These are phyloP conservation scores for Colletotrichum aenigma DNA, from an alignment of 2,329 filamentous ascomycete species.

Conservation along the genomic window DNA sequence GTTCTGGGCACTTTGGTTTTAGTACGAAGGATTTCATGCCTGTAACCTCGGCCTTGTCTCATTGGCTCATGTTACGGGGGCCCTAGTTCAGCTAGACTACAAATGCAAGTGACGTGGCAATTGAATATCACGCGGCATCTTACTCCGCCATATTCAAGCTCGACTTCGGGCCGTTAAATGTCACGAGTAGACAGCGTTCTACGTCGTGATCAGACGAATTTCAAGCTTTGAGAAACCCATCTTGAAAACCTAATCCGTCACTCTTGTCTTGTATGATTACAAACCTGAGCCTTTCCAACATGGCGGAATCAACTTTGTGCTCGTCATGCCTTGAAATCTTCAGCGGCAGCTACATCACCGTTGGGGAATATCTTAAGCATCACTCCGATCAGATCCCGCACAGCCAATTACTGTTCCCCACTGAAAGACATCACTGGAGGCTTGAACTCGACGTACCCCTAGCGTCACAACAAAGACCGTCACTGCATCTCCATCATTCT, in stretches of 20 bases:
- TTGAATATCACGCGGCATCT: not conserved
- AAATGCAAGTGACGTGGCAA: not conserved
- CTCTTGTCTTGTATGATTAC: accelerated
- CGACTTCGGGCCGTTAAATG: not conserved
- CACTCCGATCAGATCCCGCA: not conserved
- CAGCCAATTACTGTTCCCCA: not conserved
- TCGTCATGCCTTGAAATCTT: not conserved
- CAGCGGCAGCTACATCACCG: not conserved
- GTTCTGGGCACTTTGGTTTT: not conserved
- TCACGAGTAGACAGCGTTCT: not conserved
- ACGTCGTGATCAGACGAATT: not conserved
- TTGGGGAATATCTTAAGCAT: not conserved
- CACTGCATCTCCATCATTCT: not conserved
- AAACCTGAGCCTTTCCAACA: not conserved
- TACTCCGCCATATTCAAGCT: not conserved
- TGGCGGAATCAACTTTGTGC: not conserved
- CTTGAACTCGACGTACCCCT: not conserved
- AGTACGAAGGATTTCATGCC: not conserved
- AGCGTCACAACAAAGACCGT: not conserved
- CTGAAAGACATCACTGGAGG: not conserved
- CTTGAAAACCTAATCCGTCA: not conserved
- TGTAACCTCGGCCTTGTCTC: not conserved
- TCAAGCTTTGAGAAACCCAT: not conserved
- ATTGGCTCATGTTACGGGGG: not conserved
- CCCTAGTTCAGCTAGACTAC: not conserved